These are phyloP conservation scores for Sphagnum contortum DNA, from an alignment of 225 moss, liverwort and hornwort genomes.

Conservation along the genomic window DNA sequence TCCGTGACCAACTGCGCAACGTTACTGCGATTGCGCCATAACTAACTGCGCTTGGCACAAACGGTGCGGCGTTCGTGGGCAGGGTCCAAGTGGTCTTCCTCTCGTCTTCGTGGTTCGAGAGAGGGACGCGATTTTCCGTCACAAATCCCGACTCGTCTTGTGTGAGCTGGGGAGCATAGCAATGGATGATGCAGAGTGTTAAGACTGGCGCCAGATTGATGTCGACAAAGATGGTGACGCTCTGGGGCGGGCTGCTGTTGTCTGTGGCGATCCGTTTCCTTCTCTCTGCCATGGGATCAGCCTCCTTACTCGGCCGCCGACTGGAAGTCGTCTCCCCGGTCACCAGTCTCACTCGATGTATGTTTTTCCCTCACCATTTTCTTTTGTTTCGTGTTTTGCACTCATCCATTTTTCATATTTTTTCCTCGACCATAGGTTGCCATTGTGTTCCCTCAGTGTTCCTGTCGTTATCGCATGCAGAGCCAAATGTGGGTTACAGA, in stretches of 20 bases:
- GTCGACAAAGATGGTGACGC: conserved; percentile 31
- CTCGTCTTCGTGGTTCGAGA: too few species aligned
- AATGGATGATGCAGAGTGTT: neutral
- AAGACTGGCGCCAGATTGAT: neutral
- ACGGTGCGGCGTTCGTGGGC: too few species aligned
- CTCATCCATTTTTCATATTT: neutral
- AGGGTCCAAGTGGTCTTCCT: too few species aligned
- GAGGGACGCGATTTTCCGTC: too few species aligned
- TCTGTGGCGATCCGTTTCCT: conserved; percentile 40
- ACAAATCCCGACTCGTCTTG: too few species aligned
- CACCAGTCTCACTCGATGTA: conserved; percentile 80
- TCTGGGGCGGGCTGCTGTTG: conserved; percentile 55
- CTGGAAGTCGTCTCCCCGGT: conserved; percentile 80
- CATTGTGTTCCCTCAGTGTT: neutral
- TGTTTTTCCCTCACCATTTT: conserved; percentile 6
- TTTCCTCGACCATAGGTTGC: neutral
- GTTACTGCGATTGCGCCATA: too few species aligned
- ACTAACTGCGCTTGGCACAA: too few species aligned
- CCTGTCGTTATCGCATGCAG: neutral
- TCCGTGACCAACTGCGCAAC: too few species aligned
- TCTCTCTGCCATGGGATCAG: conserved; percentile 47
- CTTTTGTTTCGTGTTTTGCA: neutral
- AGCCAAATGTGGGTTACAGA: neutral
- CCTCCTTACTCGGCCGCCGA: conserved; percentile 51
- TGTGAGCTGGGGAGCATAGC: too few species aligned